Evolutionary conservation across 2,329 filamentous ascomycete genomes (phyloP), one percentile per base, ranked within the genome.

Genomic region (Paraconiothyrium sp.): DNA sequence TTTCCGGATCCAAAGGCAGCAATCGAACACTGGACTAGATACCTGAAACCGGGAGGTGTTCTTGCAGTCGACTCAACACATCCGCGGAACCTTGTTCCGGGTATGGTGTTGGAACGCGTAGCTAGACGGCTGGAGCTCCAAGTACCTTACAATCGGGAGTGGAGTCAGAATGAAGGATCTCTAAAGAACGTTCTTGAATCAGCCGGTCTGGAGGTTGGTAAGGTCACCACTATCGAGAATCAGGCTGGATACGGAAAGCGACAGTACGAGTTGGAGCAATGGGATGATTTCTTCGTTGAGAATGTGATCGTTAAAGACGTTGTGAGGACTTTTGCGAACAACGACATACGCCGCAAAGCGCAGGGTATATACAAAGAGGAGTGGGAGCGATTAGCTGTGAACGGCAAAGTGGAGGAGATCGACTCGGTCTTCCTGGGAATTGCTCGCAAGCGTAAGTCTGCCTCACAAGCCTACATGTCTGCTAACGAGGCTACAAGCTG

Each of bases 1-100:
- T 76, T 82, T 8, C 71, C 75, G 3, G 72, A 81, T 46, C 78
- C 80, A 4, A 68, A 68, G 37, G 69, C 63, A 24, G 78, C 78
- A 3, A 67, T 82, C 11, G 71, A 72, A 62, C 69, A 75, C 32
- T 83, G 80, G 80, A 59, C 67, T 14, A 63, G 57, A 10, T 82
- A 74, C 55, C 61, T 83, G 49, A 81, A 79, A 65, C 77, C 78
- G 34, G 78, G 78, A 16, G 80, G 80, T 1, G 59, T 74, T 11
- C 59, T 83, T 8, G 74, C 80, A 27, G 54, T 77, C 9, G 80
- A 82, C 62, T 75, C 75, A 7, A 77, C 78, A 8, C 78, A 81
- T 56, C 77, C 79, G 2, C 60, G 70, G 10, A 81, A 76, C 37
- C 65, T 78, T 11, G 66, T 79, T 5, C 67, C 72, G n/a, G 77